Percentiles rank a stretch among this genome's conserved stretches.
These are phyloP conservation scores for Penicillium fimorum DNA, from an alignment of 495 filamentous ascomycete genomes.

Conservation along the genomic window DNA sequence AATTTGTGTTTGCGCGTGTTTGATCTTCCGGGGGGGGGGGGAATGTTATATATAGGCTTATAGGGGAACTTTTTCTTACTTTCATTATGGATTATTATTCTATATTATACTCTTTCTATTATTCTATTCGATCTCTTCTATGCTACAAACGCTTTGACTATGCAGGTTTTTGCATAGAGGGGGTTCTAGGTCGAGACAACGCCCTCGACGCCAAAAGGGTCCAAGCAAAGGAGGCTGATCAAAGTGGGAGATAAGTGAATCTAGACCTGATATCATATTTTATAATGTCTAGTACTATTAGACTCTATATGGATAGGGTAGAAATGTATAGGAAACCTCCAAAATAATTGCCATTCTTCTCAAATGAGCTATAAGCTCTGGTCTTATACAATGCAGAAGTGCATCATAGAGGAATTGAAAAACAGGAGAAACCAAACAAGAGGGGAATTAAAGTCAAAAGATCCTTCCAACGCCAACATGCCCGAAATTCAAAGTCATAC, in stretches of 20 bases:
- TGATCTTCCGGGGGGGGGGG: constrained; percentile 17
- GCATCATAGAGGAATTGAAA: constrained; percentile 8
- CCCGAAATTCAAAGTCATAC: constrained; percentile 37
- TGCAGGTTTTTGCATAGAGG: constrained; percentile 11
- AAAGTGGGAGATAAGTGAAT: neutral
- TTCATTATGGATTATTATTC: too few species aligned
- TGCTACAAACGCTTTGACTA: constrained; percentile 5
- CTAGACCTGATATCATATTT: neutral
- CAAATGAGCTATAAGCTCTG: neutral
- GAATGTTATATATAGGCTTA: constrained; percentile 19
- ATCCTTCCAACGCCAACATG: constrained; percentile 32
- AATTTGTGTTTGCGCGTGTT: constrained; percentile 32
- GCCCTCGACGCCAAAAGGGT: constrained; percentile 11
- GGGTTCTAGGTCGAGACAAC: constrained; percentile 13
- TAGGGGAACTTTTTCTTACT: neutral
- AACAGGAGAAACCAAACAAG: constrained; percentile 18
- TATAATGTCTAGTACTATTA: neutral
- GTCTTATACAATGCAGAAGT: constrained; percentile 1
- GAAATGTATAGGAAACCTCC: neutral
- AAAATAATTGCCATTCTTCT: constrained; percentile 8
- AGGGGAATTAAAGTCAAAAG: constrained; percentile 25
- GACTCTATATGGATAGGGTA: neutral
- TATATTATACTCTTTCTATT: neutral
- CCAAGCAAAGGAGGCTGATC: constrained; percentile 10
- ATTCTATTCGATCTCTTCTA: neutral